A percentile compares a stretch with the other conserved stretches of the same genome.
Evolutionary conservation across 257 asterid species (phyloP).

Genomic region (Ajuga chamaepitys): DNA sequence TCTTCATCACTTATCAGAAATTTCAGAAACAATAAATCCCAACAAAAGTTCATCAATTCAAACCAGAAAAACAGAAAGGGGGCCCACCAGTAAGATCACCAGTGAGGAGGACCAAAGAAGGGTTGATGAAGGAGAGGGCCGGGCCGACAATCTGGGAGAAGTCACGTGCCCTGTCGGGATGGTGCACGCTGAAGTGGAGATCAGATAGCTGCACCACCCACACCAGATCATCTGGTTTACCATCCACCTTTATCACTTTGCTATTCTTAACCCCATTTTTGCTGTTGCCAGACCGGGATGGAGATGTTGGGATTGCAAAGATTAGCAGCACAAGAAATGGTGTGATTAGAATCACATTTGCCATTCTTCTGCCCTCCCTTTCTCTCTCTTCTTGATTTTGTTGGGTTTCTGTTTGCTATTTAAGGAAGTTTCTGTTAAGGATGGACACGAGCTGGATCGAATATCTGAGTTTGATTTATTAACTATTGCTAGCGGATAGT

Average conservation of each 20-base stretch:
- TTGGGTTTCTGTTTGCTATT: not conserved
- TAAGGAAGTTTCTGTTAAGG: not conserved
- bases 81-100: constrained; percentile 92
- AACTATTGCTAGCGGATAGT: too few species aligned
- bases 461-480: too few species aligned
- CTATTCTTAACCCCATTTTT: constrained; percentile 7
- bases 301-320: constrained; percentile 16
- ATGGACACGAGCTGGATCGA: too few species aligned
- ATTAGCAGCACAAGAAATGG: constrained; percentile 25
- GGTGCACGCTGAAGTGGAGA: constrained; percentile 95
- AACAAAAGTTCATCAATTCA: not conserved
- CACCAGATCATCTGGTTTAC: constrained; percentile 70
- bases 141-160: constrained; percentile 60
- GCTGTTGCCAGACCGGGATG: not conserved
- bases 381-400: not conserved
- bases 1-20: constrained; percentile 1
- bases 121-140: constrained; percentile 71
- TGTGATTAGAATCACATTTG: constrained; percentile 15
- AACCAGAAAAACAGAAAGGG: not conserved
- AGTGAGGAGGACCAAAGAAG: constrained; percentile 85
- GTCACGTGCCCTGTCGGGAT: constrained; percentile 69
- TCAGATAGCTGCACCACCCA: constrained; percentile 98
- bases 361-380: constrained; percentile 14
- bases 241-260: constrained; percentile 32
- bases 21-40: not conserved